These are phyloP conservation scores for Stygiomarasmius scandens DNA, from an alignment of 1,284 basidiomycete species.

Conservation along the genomic window DNA sequence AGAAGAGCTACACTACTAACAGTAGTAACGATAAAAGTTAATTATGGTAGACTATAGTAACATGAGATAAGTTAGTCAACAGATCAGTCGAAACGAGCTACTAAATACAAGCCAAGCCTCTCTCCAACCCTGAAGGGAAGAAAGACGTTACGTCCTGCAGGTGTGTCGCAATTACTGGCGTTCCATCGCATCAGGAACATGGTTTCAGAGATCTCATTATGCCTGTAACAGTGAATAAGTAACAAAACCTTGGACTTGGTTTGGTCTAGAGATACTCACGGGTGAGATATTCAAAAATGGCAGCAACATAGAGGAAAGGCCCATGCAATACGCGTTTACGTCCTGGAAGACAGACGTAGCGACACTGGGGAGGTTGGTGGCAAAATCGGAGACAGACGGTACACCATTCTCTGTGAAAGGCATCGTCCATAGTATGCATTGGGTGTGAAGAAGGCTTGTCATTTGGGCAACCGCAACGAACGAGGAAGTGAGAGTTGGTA, in stretches of 20 bases:
- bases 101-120: too few relatives aligned
- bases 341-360: conserved; percentile 4
- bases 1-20: too few relatives aligned
- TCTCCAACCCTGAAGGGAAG: too few relatives aligned
- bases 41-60: too few relatives aligned
- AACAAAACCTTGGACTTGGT: too few relatives aligned
- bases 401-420: conserved; percentile 38
- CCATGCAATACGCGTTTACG: background rate
- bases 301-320: background rate
- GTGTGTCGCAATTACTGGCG: background rate
- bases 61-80: too few relatives aligned
- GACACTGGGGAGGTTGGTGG: conserved; percentile 27
- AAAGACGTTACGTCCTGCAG: too few relatives aligned
- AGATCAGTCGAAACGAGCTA: too few relatives aligned
- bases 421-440: conserved; percentile 33
- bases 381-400: conserved; percentile 33
- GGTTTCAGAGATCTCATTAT: conserved; percentile 5
- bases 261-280: conserved; percentile 6
- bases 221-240: background rate
- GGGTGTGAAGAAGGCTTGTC: conserved; percentile 29
- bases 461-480: conserved; percentile 38
- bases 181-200: background rate
- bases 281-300: conserved; percentile 6
- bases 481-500: conserved; percentile 28
- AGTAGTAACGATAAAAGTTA: too few relatives aligned